phyloP scores from a whole-genome alignment of 805 yeast genomes.

The Kazachstania psychrophila region DNA sequence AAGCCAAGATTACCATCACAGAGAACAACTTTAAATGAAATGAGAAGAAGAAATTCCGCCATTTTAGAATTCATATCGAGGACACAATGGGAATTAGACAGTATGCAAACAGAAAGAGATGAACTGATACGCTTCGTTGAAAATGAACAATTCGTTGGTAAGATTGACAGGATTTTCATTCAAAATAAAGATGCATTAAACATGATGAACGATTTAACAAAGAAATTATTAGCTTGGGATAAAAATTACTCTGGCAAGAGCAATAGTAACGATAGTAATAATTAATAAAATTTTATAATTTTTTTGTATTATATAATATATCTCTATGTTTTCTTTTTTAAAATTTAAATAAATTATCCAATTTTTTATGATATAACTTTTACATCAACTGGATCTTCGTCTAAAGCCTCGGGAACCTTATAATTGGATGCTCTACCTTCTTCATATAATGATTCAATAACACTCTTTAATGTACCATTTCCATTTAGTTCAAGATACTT shows the following conservation, averaged over 20 bases:
- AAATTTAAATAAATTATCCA: background rate
- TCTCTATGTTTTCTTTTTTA: background rate
- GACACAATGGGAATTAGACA: conserved; percentile 73
- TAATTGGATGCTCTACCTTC: conserved; percentile 43
- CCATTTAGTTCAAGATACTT: conserved; percentile 56
- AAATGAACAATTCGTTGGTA: conserved; percentile 32
- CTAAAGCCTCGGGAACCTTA: conserved; percentile 20
- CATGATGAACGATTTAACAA: conserved; percentile 65
- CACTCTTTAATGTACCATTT: conserved; percentile 49
- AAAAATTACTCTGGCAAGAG: conserved; percentile 44
- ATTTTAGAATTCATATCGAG: conserved; percentile 86
- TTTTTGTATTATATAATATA: background rate
- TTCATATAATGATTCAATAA: conserved; percentile 56
- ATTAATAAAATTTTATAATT: background rate
- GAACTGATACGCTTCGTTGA: conserved; percentile 41
- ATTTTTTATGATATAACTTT: too few relatives aligned
- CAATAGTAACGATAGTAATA: background rate
- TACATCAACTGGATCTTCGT: too few relatives aligned
- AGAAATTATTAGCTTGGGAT: conserved; percentile 71
- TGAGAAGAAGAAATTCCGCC: conserved; percentile 82
- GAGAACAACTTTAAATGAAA: conserved; percentile 66
- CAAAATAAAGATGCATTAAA: conserved; percentile 51
- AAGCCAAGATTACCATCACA: conserved; percentile 79
- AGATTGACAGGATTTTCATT: conserved; percentile 37
- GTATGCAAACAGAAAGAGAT: conserved; percentile 54